Conservation (phyloP, 2,329 filamentous ascomycete species). For the Neocucurbitaria cava region DNA sequence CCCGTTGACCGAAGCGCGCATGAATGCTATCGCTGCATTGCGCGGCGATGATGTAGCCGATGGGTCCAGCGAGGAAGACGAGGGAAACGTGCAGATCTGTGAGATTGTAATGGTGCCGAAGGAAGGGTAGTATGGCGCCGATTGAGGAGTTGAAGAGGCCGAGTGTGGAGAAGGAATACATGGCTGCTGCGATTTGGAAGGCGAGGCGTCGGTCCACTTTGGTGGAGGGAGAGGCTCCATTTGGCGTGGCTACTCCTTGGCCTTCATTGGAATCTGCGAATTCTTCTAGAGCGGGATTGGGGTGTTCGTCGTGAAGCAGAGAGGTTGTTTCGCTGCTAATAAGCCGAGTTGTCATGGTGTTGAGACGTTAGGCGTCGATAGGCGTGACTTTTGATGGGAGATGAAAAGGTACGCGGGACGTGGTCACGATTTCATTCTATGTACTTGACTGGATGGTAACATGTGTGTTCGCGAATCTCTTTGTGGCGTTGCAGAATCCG, state of each 20-base stretch:
- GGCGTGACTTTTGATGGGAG: background rate
- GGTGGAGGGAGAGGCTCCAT: background rate
- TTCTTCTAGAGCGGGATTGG: background rate
- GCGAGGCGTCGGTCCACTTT: conserved; percentile 2
- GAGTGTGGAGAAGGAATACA: conserved; percentile 65
- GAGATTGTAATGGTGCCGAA: conserved; percentile 52
- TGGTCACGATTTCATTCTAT: background rate
- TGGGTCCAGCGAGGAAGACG: conserved; percentile 53
- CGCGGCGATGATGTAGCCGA: conserved; percentile 55
- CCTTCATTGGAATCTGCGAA: background rate
- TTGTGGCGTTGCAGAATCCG: background rate
- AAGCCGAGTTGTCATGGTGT: background rate
- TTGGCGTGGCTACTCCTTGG: too few species aligned
- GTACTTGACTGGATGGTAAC: background rate
- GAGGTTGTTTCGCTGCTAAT: background rate
- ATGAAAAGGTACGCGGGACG: background rate
- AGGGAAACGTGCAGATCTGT: conserved; percentile 54
- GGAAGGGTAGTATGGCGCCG: conserved; percentile 47
- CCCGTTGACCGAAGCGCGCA: conserved; percentile 50
- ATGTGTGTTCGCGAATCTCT: background rate
- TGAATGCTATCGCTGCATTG: conserved; percentile 52
- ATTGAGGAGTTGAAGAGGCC: conserved; percentile 48
- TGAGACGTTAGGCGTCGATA: background rate
- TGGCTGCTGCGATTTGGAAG: conserved; percentile 59
- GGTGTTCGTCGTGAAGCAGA: conserved; percentile 4